A percentile compares a stretch with the other conserved stretches of the same genome.
Conservation (phyloP, 2,329 filamentous ascomycete species). For the Fusarium ambrosium region DNA sequence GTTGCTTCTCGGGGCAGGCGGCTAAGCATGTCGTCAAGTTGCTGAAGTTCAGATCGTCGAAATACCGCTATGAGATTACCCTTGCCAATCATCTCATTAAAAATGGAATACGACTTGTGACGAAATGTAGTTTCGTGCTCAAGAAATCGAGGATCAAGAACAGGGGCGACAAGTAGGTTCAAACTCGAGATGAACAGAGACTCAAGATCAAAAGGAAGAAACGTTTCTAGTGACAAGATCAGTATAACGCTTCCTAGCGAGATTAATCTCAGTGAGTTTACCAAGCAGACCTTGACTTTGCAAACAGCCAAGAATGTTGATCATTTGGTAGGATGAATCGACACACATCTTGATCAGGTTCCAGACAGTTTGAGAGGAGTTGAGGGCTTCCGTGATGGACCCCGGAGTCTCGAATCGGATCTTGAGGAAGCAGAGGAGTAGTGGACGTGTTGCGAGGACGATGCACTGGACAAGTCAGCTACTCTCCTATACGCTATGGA, state of each 20-base stretch:
- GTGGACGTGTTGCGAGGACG: slow-evolving; percentile 49
- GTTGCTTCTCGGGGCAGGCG: slow-evolving; percentile 40
- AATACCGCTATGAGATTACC: slow-evolving; percentile 62
- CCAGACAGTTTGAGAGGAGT: slow-evolving; percentile 53
- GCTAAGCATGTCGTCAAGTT: slow-evolving; percentile 57
- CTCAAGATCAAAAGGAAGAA: slow-evolving; percentile 63
- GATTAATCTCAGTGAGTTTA: slow-evolving; percentile 43
- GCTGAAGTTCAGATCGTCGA: slow-evolving; percentile 60
- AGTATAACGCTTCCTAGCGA: background rate
- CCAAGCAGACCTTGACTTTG: slow-evolving; percentile 62
- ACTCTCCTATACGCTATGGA: too few relatives aligned
- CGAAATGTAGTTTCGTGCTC: slow-evolving; percentile 55
- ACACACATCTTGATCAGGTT: slow-evolving; percentile 53
- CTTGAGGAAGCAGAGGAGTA: slow-evolving; percentile 52
- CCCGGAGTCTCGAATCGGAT: slow-evolving; percentile 47
- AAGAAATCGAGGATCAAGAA: slow-evolving; percentile 52
- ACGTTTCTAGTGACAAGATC: slow-evolving; percentile 54
- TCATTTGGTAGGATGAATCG: slow-evolving; percentile 51
- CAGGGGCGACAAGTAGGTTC: slow-evolving; percentile 55
- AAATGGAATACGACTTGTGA: slow-evolving; percentile 57
- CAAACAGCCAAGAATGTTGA: slow-evolving; percentile 58
- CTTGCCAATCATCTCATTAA: slow-evolving; percentile 61
- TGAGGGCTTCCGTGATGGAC: slow-evolving; percentile 49
- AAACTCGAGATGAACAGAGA: slow-evolving; percentile 59
- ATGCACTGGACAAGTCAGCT: slow-evolving; percentile 45